Evolutionary conservation across 805 yeast genomes (phyloP), one percentile per base, ranked within the genome.

Genomic region (Yarrowia sp.): DNA sequence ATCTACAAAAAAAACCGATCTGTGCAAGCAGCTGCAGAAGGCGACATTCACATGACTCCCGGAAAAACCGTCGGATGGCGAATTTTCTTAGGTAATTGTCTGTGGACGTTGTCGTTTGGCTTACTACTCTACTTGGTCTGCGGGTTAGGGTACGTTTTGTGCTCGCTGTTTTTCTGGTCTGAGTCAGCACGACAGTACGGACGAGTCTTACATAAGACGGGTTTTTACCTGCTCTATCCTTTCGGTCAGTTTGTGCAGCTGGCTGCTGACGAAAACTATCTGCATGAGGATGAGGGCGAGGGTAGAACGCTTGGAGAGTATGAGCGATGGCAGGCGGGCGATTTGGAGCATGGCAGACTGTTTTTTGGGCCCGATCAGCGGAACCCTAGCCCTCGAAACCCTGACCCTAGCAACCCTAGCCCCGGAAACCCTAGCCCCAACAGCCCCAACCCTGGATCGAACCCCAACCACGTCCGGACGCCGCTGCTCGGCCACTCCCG

Each of bases 1-100:
- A 77, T 94, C 62, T 94, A 94, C 75, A 94, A 94, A 72, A 94
- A 94, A 73, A 81, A 82, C 63, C 84, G 99, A 69, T 89, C 97
- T 4, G 97, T 94, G 31, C 94, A 94, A 67, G 80, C 85, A 39
- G 86, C 90, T 63, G 97, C 98, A 1, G 96, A 90, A 64, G 88
- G 88, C 65, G 99, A 94, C 78, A 90, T 94, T 67, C 97, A 93
- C 73, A 92, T 90, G 49, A 82, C 85, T 16, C 69, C 80, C 59
- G 71, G 81, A 65, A 76, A 81, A 64, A 76, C 75, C 4, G 84
- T 89, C 8, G 78, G 82, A 3, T 79, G 83, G 78, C 79, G 83
- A 4, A 92, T 91, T 4, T 78, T 77, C 67, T 44, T 88, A 2
- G 84, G 90, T 12, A 93, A 94, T 71, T 64, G 80, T 9, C 46